These are phyloP conservation scores for Polyporus tsugae DNA, from an alignment of 1,284 basidiomycete species.

Conservation along the genomic window DNA sequence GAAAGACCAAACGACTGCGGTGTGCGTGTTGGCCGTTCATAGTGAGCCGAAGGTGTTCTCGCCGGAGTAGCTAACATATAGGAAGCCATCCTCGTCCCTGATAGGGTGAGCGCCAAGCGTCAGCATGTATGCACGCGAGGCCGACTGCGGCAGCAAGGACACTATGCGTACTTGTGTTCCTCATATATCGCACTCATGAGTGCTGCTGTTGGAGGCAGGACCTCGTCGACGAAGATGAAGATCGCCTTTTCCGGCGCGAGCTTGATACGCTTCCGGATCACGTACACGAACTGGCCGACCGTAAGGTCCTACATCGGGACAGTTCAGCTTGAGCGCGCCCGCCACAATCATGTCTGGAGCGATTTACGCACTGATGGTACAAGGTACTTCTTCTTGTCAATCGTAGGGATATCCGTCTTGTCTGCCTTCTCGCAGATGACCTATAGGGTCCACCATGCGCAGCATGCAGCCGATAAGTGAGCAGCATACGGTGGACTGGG, in stretches of 20 bases:
- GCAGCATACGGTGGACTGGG: conserved; percentile 15
- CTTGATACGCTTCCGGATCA: conserved; percentile 99
- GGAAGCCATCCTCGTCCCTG: conserved; percentile 96
- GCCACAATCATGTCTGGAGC: conserved; percentile 21
- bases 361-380: conserved; percentile 85
- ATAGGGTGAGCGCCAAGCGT: conserved; percentile 24
- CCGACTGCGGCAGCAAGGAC: not conserved
- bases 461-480: conserved; percentile 30
- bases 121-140: not conserved
- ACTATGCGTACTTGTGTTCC: conserved; percentile 90
- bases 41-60: conserved; percentile 91
- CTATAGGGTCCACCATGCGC: conserved; percentile 49
- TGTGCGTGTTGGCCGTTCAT: conserved; percentile 33
- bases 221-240: conserved; percentile 99
- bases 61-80: conserved; percentile 96
- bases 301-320: conserved; percentile 82
- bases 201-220: conserved; percentile 97
- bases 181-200: conserved; percentile 99
- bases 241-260: conserved; percentile 99
- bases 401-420: conserved; percentile 97
- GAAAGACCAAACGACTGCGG: not conserved
- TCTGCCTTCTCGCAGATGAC: conserved; percentile 99
- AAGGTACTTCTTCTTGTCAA: conserved; percentile 99
- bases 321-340: conserved; percentile 26
- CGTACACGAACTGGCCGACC: conserved; percentile 99